These are phyloP conservation scores for Capronia epimyces DNA, from an alignment of 2,329 filamentous ascomycete species.

Conservation along the genomic window DNA sequence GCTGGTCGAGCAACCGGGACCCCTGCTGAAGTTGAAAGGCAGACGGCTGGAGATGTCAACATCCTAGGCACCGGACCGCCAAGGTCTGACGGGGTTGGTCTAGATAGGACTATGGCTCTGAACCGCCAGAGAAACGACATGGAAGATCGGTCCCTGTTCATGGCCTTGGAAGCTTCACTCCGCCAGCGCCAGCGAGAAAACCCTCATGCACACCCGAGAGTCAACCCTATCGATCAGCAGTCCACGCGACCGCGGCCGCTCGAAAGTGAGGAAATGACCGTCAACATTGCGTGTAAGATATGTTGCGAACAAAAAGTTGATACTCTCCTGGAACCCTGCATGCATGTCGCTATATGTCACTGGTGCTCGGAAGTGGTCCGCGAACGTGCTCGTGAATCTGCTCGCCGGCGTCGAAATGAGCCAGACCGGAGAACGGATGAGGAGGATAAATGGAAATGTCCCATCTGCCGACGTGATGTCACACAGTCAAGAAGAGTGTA, in stretches of 20 bases:
- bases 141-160: not conserved
- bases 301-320: conserved; percentile 28
- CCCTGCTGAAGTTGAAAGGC: not conserved
- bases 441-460: conserved; percentile 17
- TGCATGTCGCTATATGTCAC: conserved; percentile 27
- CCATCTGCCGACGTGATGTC: conserved; percentile 22
- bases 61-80: conserved; percentile 6
- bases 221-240: conserved; percentile 27
- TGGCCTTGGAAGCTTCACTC: not conserved
- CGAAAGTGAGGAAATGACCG: conserved; percentile 21
- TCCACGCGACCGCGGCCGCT: conserved; percentile 14
- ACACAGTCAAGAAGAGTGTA: conserved; percentile 16
- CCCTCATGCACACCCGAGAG: conserved; percentile 5
- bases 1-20: not conserved
- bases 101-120: not conserved
- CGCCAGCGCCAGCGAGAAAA: conserved; percentile 1
- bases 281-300: conserved; percentile 26
- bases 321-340: conserved; percentile 26
- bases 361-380: conserved; percentile 25
- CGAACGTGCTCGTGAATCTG: conserved; percentile 2
- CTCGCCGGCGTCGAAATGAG: conserved; percentile 5
- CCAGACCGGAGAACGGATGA: not conserved
- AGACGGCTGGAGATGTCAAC: not conserved
- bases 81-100: not conserved
- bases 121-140: not conserved